Conservation (phyloP, 768 basidiomycete species). For the Leccinum pellstonianum region DNA sequence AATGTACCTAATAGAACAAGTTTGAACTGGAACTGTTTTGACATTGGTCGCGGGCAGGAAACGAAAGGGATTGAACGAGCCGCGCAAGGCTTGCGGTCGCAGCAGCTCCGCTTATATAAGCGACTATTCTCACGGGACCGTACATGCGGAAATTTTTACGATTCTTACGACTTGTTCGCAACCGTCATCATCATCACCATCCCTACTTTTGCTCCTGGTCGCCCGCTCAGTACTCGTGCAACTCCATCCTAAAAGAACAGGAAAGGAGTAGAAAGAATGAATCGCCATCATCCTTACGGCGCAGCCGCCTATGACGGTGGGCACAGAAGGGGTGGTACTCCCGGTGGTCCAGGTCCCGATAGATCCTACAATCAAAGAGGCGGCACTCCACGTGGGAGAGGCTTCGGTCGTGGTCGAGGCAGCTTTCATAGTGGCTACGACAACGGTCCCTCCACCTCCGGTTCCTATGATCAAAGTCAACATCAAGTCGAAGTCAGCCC, state of each 20-base stretch:
- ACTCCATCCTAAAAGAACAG: constrained; percentile 26
- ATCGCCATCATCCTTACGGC: constrained; percentile 88
- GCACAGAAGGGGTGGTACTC: constrained; percentile 63
- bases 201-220: constrained; percentile 23
- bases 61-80: constrained; percentile 13
- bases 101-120: constrained; percentile 27
- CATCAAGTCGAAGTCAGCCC: constrained; percentile 61
- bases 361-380: constrained; percentile 67
- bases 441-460: constrained; percentile 44
- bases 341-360: constrained; percentile 68
- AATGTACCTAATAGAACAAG: constrained; percentile 84
- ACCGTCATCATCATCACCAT: constrained; percentile 39
- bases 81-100: constrained; percentile 8
- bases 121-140: constrained; percentile 22
- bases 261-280: constrained; percentile 48
- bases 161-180: constrained; percentile 19
- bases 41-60: constrained; percentile 55
- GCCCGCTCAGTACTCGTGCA: constrained; percentile 26
- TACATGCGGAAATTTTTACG: constrained; percentile 37
- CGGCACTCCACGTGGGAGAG: constrained; percentile 47
- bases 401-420: constrained; percentile 55
- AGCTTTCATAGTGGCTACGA: constrained; percentile 55
- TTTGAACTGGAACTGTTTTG: constrained; percentile 93
- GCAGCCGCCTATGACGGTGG: constrained; percentile 55
- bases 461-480: constrained; percentile 63